Conservation (phyloP, 1,139 yeast genomes). For the Yamadazyma buinensis region DNA sequence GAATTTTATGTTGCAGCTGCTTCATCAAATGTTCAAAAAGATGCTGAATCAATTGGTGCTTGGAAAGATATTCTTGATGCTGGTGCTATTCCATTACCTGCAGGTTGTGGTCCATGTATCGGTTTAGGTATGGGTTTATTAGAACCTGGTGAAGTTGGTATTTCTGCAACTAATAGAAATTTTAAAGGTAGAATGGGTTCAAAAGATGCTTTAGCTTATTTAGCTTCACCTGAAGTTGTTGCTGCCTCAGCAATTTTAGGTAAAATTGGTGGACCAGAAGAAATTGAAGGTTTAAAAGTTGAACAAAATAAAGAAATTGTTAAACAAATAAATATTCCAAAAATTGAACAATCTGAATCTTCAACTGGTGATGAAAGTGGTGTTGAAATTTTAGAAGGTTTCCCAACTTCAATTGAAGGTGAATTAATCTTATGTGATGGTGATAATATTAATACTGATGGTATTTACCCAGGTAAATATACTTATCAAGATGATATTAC, state of each 20-base stretch:
- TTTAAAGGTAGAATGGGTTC: constrained; percentile 99
- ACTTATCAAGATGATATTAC: constrained; percentile 97
- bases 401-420: constrained; percentile 85
- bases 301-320: constrained; percentile 45
- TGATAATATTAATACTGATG: constrained; percentile 96
- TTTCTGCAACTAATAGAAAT: constrained; percentile 96
- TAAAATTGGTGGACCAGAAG: constrained; percentile 88
- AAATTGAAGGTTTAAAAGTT: constrained; percentile 58
- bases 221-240: constrained; percentile 96
- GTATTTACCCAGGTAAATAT: constrained; percentile 97
- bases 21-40: constrained; percentile 85
- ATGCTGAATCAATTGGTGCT: constrained; percentile 86
- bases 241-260: constrained; percentile 97
- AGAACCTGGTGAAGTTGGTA: constrained; percentile 95
- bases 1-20: constrained; percentile 98
- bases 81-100: constrained; percentile 93
- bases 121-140: constrained; percentile 93
- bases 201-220: constrained; percentile 89
- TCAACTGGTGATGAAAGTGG: constrained; percentile 30
- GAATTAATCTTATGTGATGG: constrained; percentile 95
- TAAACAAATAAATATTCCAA: constrained; percentile 40
- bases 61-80: constrained; percentile 89
- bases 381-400: constrained; percentile 78
- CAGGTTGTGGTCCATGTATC: constrained; percentile 99
- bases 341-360: constrained; percentile 25